phyloP scores from a whole-genome alignment of 805 yeast genomes.

The Candida takata region DNA sequence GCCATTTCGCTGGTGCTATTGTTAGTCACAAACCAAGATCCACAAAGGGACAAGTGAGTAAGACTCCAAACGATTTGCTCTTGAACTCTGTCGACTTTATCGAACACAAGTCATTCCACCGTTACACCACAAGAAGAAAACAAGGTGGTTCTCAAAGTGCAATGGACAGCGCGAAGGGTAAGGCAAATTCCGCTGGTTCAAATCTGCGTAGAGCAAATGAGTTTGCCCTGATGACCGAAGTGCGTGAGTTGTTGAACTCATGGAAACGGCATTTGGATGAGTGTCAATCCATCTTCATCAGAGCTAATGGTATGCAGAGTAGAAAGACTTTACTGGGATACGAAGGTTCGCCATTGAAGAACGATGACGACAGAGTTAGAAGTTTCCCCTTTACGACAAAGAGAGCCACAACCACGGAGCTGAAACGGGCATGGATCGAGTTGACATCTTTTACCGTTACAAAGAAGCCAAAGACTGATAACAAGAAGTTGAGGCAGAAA shows the following conservation, averaged over 20 bases:
- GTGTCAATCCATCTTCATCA: slow-evolving; percentile 66
- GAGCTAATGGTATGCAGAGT: slow-evolving; percentile 73
- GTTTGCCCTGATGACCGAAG: slow-evolving; percentile 70
- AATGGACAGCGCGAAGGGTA: slow-evolving; percentile 85
- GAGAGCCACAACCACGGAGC: slow-evolving; percentile 75
- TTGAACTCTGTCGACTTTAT: slow-evolving; percentile 61
- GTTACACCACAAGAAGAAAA: slow-evolving; percentile 93
- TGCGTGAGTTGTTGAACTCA: slow-evolving; percentile 53
- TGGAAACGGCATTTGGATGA: slow-evolving; percentile 59
- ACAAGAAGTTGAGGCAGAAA: slow-evolving; percentile 23
- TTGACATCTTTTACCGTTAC: slow-evolving; percentile 52
- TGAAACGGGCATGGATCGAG: slow-evolving; percentile 79
- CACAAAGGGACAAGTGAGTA: slow-evolving; percentile 48
- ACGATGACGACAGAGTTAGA: slow-evolving; percentile 55
- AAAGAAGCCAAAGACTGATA: slow-evolving; percentile 44
- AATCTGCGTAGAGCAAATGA: slow-evolving; percentile 85
- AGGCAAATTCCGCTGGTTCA: slow-evolving; percentile 95
- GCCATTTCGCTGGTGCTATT: slow-evolving; percentile 96
- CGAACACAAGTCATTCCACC: slow-evolving; percentile 80
- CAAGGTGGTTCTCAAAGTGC: slow-evolving; percentile 98
- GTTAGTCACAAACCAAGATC: slow-evolving; percentile 60
- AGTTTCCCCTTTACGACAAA: slow-evolving; percentile 84
- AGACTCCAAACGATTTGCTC: slow-evolving; percentile 39
- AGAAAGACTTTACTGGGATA: slow-evolving; percentile 61
- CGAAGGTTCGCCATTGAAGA: slow-evolving; percentile 46